Conservation (phyloP, 129 eudicot species). For the Centella asiatica region DNA sequence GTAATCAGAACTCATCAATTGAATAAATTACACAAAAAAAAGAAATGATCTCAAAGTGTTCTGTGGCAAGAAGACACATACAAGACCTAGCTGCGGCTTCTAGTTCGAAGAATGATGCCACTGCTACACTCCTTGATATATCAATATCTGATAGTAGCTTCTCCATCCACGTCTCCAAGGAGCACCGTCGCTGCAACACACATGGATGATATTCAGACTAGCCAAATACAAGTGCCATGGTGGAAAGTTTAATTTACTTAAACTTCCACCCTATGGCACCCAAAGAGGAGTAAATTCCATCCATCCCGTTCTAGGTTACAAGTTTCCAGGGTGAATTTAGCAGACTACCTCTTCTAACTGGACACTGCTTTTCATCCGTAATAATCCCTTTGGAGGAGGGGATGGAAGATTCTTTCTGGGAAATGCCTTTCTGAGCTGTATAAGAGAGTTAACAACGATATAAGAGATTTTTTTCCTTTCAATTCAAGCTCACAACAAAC, state of each 20-base stretch:
- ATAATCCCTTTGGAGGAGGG: slow-evolving; percentile 91
- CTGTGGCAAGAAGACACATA: slow-evolving; percentile 29
- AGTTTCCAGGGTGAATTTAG: not conserved
- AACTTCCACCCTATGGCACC: not conserved
- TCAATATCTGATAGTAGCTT: slow-evolving; percentile 83
- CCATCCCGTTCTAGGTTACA: not conserved
- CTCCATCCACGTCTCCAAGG: slow-evolving; percentile 90
- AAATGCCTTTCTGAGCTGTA: slow-evolving; percentile 69
- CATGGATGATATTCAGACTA: slow-evolving; percentile 2
- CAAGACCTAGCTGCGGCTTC: slow-evolving; percentile 98
- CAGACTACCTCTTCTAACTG: slow-evolving; percentile 77
- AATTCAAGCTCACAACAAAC: not conserved
- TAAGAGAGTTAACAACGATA: slow-evolving; percentile 7
- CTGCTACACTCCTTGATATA: slow-evolving; percentile 71
- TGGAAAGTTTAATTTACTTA: not conserved
- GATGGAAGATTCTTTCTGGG: slow-evolving; percentile 75
- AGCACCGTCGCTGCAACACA: slow-evolving; percentile 63
- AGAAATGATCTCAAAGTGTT: not conserved
- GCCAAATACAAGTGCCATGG: not conserved
- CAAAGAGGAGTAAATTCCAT: not conserved
- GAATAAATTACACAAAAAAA: not conserved
- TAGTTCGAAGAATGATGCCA: slow-evolving; percentile 93
- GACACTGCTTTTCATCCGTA: slow-evolving; percentile 65
- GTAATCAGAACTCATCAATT: not conserved
- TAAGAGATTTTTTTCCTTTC: not conserved